phyloP scores from a whole-genome alignment of 768 basidiomycete species.

The Cystofilobasidium capitatum region DNA sequence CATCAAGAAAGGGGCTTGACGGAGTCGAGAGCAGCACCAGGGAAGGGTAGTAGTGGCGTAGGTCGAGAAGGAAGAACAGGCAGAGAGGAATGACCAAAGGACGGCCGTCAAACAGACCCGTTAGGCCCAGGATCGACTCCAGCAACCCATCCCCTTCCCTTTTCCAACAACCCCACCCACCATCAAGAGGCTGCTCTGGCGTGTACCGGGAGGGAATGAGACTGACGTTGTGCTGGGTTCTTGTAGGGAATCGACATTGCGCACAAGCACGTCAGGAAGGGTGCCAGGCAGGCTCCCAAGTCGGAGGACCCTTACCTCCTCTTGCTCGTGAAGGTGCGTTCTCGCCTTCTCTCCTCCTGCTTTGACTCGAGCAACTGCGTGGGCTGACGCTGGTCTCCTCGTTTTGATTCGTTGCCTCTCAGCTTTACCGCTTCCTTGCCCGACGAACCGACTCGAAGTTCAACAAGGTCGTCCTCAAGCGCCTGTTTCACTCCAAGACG shows the following conservation, averaged over 20 bases:
- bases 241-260: conserved; percentile 86
- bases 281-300: conserved; percentile 84
- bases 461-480: conserved; percentile 93
- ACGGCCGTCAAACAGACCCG: too few relatives aligned
- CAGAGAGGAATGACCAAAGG: too few relatives aligned
- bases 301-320: conserved; percentile 99
- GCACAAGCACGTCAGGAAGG: conserved; percentile 98
- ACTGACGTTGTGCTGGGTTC: not conserved
- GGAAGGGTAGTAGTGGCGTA: too few relatives aligned
- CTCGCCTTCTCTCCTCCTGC: not conserved
- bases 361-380: not conserved
- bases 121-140: too few relatives aligned
- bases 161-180: not conserved
- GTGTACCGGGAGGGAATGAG: too few relatives aligned
- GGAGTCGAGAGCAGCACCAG: too few relatives aligned
- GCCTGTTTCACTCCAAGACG: conserved; percentile 91
- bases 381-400: not conserved
- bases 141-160: too few relatives aligned
- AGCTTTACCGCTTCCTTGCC: conserved; percentile 99
- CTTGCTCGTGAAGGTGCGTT: conserved; percentile 84
- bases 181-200: not conserved
- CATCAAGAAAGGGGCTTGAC: too few relatives aligned
- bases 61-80: too few relatives aligned
- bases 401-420: not conserved
- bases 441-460: conserved; percentile 90